Evolutionary conservation across 345 rosid species (phyloP).

Genomic region (Salix brachista): DNA sequence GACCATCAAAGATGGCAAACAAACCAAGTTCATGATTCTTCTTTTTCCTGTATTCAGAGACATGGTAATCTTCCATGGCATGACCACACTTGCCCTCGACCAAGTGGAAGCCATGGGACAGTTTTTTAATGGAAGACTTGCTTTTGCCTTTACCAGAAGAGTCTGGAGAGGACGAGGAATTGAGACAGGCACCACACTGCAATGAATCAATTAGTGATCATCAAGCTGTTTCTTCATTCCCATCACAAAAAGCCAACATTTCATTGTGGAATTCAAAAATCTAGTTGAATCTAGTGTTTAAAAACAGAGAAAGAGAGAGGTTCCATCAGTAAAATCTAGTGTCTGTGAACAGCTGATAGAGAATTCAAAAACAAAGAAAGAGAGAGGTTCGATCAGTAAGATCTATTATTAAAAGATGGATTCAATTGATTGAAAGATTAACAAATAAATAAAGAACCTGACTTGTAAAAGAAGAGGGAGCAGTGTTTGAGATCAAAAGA

Average conservation of each 20-base stretch:
- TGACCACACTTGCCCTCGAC: conserved; percentile 27
- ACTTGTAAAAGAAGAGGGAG: not conserved
- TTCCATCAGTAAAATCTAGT: too few species aligned
- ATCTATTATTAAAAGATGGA: not conserved
- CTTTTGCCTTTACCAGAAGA: not conserved
- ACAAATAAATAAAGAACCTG: not conserved
- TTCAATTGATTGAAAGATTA: not conserved
- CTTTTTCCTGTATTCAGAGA: conserved; percentile 15
- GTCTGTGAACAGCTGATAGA: not conserved
- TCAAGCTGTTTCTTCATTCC: not conserved
- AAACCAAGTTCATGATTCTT: conserved; percentile 17
- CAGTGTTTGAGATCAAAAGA: not conserved
- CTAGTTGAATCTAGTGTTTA: too few species aligned
- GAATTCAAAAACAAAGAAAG: not conserved
- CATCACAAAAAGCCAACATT: not conserved
- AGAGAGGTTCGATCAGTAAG: not conserved
- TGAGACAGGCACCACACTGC: not conserved
- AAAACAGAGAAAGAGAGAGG: too few species aligned
- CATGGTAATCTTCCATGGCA: conserved; percentile 29
- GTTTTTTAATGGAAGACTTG: not conserved
- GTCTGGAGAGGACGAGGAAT: not conserved
- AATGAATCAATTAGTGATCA: not conserved
- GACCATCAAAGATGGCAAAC: conserved; percentile 32
- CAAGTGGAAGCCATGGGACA: conserved; percentile 16
- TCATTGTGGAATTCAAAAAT: not conserved